Percentiles rank a stretch among this genome's conserved stretches.
Conservation (phyloP, 2,329 filamentous ascomycete genomes). For the Calonectria multiphialidica region DNA sequence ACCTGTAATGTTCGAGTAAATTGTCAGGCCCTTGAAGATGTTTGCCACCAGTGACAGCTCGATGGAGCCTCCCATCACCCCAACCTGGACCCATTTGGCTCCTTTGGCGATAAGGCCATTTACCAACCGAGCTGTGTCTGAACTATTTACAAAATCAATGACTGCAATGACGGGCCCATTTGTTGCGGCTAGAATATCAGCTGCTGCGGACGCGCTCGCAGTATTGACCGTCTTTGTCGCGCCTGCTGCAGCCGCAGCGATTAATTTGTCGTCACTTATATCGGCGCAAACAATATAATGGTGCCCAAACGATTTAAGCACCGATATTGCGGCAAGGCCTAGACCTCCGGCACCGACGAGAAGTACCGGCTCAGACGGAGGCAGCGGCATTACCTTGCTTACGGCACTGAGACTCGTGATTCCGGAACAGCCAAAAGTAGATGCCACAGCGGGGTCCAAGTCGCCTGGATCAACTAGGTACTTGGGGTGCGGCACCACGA, state of each 20-base stretch:
- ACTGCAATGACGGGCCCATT: conserved; percentile 23
- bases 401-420: conserved; percentile 25
- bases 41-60: conserved; percentile 25
- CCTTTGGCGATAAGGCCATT: conserved; percentile 16
- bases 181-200: conserved; percentile 15
- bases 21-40: conserved; percentile 27
- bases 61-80: conserved; percentile 28
- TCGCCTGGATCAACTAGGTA: conserved; percentile 20
- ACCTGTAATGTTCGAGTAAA: conserved; percentile 27
- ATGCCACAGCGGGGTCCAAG: conserved; percentile 21
- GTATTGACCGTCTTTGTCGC: conserved; percentile 26
- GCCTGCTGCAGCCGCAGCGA: conserved; percentile 8
- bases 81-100: conserved; percentile 28
- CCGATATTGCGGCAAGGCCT: conserved; percentile 20
- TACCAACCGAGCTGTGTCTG: conserved; percentile 12
- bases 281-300: conserved; percentile 20
- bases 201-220: not conserved
- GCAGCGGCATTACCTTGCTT: conserved; percentile 21
- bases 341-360: conserved; percentile 22
- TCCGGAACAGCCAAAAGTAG: conserved; percentile 24
- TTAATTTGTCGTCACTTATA: conserved; percentile 18
- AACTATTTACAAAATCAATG: conserved; percentile 26
- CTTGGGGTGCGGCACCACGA: conserved; percentile 19
- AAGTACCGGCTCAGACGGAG: conserved; percentile 13
- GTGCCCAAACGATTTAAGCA: conserved; percentile 12